Conservation (phyloP, 768 basidiomycete species). For the Pulveroboletus sp. region DNA sequence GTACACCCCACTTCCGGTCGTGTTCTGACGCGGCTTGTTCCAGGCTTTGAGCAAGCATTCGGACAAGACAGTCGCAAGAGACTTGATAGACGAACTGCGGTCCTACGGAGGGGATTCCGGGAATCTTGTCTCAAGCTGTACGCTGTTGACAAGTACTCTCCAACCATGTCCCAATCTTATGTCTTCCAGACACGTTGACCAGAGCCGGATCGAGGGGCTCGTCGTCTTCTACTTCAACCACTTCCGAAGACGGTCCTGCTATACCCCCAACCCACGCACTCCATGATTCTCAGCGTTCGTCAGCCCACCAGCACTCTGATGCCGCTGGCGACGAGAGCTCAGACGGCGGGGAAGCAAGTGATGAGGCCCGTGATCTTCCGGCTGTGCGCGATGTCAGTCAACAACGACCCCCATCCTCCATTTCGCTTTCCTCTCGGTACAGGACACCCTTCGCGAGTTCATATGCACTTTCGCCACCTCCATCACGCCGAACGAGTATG, state of each 20-base stretch:
- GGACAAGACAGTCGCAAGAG: slow-evolving; percentile 71
- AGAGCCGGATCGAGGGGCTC: slow-evolving; percentile 48
- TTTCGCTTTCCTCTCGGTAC: slow-evolving; percentile 62
- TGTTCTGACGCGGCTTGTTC: not conserved
- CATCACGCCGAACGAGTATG: slow-evolving; percentile 37
- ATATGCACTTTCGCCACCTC: slow-evolving; percentile 52
- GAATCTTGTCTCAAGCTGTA: slow-evolving; percentile 65
- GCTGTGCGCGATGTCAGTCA: slow-evolving; percentile 35
- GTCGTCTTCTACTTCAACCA: slow-evolving; percentile 60
- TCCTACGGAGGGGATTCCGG: slow-evolving; percentile 67
- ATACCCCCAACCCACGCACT: slow-evolving; percentile 15
- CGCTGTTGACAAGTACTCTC: slow-evolving; percentile 9
- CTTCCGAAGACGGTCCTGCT: slow-evolving; percentile 38
- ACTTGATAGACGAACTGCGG: slow-evolving; percentile 72
- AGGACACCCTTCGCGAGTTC: slow-evolving; percentile 72
- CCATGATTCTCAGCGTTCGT: slow-evolving; percentile 12
- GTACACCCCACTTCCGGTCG: not conserved
- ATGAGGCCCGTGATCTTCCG: slow-evolving; percentile 45
- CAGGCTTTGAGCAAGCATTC: slow-evolving; percentile 76
- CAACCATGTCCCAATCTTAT: not conserved
- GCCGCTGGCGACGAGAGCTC: slow-evolving; percentile 32
- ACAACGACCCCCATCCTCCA: slow-evolving; percentile 65
- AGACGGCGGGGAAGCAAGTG: slow-evolving; percentile 46
- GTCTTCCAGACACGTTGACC: slow-evolving; percentile 30
- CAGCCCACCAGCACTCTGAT: slow-evolving; percentile 12